Percentiles rank a stretch among this genome's conserved stretches.
phyloP scores from a whole-genome alignment of 345 rosid genomes.

The Kernera saxatilis region DNA sequence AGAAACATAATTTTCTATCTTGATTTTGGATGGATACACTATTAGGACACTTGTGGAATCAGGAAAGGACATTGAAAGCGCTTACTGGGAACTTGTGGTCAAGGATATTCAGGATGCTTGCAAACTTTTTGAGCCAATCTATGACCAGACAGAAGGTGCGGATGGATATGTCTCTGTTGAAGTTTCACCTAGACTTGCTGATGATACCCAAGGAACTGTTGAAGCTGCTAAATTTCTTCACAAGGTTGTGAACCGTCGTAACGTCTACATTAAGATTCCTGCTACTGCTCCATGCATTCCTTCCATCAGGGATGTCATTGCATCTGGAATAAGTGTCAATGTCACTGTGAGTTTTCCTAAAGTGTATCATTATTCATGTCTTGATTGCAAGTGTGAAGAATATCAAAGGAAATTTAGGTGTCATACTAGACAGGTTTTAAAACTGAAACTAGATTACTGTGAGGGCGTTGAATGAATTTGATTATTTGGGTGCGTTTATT shows the following conservation, averaged over 20 bases:
- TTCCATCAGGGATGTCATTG: conserved; percentile 87
- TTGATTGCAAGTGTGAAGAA: neutral
- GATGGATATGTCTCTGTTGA: conserved; percentile 98
- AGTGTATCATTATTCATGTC: neutral
- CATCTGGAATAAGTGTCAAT: conserved; percentile 85
- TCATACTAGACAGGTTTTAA: neutral
- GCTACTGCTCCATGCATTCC: conserved; percentile 91
- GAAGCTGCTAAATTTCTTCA: conserved; percentile 90
- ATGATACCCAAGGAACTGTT: conserved; percentile 79
- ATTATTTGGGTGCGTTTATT: neutral
- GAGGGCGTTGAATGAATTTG: neutral
- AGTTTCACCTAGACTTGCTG: conserved; percentile 95
- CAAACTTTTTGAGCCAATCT: conserved; percentile 89
- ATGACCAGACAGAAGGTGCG: conserved; percentile 81
- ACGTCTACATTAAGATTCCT: conserved; percentile 95
- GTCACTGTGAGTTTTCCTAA: conserved; percentile 64
- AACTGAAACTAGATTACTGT: neutral
- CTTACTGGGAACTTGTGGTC: conserved; percentile 97
- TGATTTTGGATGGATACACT: neutral
- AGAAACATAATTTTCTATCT: neutral
- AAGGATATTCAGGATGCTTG: conserved; percentile 98
- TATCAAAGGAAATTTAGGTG: neutral
- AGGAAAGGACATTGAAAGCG: conserved; percentile 82
- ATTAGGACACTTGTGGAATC: conserved; percentile 79
- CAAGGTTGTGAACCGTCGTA: conserved; percentile 72